Evolutionary conservation across 768 basidiomycete species (phyloP).

Genomic region (Fistulinella prunicolor): DNA sequence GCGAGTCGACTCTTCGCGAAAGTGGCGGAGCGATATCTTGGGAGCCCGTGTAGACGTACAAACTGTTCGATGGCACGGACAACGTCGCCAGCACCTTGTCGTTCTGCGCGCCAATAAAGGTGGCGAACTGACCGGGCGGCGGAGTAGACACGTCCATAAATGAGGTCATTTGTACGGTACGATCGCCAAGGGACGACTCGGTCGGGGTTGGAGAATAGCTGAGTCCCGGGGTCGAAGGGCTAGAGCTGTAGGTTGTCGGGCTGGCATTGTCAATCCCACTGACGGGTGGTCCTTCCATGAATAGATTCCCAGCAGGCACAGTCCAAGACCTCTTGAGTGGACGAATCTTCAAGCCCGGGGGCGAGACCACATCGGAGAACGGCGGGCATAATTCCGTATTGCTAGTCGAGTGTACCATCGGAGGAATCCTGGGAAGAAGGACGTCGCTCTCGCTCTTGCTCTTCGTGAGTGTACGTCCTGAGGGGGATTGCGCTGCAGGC

Average conservation of each 20-base stretch:
- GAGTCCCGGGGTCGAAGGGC: conserved; percentile 56
- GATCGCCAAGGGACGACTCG: conserved; percentile 53
- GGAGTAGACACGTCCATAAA: conserved; percentile 46
- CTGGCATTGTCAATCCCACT: conserved; percentile 12
- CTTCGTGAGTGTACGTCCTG: conserved; percentile 42
- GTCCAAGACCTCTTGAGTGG: conserved; percentile 43
- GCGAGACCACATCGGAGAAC: conserved; percentile 4
- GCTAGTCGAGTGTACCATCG: neutral
- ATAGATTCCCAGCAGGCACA: conserved; percentile 36
- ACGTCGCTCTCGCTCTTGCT: conserved; percentile 50
- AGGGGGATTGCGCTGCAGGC: conserved; percentile 34
- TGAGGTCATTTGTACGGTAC: conserved; percentile 53
- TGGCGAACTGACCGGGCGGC: conserved; percentile 36
- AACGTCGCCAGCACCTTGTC: conserved; percentile 28
- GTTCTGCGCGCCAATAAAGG: conserved; percentile 35
- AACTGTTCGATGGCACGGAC: conserved; percentile 13
- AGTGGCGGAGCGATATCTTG: conserved; percentile 13
- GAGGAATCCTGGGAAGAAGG: conserved; percentile 12
- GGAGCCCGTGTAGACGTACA: conserved; percentile 17
- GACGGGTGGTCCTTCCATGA: conserved; percentile 12
- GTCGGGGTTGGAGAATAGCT: conserved; percentile 60
- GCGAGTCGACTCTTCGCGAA: conserved; percentile 12
- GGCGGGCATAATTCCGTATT: conserved; percentile 4
- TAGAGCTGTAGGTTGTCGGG: conserved; percentile 29
- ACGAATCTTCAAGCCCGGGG: conserved; percentile 13